Evolutionary conservation across 2,329 filamentous ascomycete genomes (phyloP).

Genomic region (Colletotrichum simmondsii): DNA sequence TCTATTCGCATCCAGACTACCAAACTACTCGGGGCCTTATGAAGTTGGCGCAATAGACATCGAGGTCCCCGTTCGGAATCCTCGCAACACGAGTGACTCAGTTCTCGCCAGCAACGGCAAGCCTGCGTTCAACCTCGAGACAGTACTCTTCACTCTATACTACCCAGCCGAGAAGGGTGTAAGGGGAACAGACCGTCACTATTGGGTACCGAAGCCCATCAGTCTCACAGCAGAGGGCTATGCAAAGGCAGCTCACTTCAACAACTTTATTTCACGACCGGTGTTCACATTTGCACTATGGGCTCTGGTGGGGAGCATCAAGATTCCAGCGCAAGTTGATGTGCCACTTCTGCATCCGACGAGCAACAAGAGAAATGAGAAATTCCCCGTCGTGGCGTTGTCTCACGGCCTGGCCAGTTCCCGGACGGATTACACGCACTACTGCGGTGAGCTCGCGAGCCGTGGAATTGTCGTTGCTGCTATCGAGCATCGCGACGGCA

Average conservation of each 20-base stretch:
- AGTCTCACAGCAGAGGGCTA: slow-evolving; percentile 57
- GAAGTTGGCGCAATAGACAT: slow-evolving; percentile 59
- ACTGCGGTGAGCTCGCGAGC: slow-evolving; percentile 61
- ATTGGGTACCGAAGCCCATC: slow-evolving; percentile 57
- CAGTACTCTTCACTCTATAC: slow-evolving; percentile 61
- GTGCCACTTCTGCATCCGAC: slow-evolving; percentile 48
- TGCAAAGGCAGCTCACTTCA: slow-evolving; percentile 55
- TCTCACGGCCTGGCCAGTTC: slow-evolving; percentile 63
- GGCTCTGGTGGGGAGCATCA: slow-evolving; percentile 54
- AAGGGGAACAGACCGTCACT: slow-evolving; percentile 44
- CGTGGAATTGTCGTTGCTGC: slow-evolving; percentile 60
- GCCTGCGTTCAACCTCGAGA: slow-evolving; percentile 57
- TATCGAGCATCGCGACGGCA: slow-evolving; percentile 64
- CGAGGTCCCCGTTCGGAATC: slow-evolving; percentile 52
- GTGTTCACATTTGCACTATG: slow-evolving; percentile 55
- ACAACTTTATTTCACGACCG: slow-evolving; percentile 54
- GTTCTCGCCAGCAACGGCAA: slow-evolving; percentile 46
- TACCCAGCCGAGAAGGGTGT: slow-evolving; percentile 52
- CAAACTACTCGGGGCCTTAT: slow-evolving; percentile 55
- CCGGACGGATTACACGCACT: slow-evolving; percentile 63
- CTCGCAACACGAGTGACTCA: slow-evolving; percentile 44
- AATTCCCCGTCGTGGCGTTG: slow-evolving; percentile 60
- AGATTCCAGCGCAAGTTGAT: slow-evolving; percentile 60
- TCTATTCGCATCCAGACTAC: slow-evolving; percentile 56
- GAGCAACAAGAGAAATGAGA: slow-evolving; percentile 35